Percentiles rank a stretch among this genome's conserved stretches.
Evolutionary conservation across 2,329 filamentous ascomycete genomes (phyloP).

Genomic region (Colletotrichum cereale): DNA sequence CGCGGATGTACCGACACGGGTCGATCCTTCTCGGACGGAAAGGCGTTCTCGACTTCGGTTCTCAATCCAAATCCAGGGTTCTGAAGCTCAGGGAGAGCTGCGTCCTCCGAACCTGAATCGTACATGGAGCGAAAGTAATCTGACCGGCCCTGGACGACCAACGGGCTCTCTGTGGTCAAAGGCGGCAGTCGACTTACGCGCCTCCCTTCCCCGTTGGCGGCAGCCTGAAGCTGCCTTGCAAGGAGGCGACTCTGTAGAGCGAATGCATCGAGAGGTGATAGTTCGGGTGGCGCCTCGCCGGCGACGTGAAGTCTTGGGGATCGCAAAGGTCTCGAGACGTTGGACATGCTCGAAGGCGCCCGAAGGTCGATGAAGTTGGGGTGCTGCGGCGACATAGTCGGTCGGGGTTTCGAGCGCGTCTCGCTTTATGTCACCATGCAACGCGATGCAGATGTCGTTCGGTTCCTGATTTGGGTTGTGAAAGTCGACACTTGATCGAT

Average conservation of each 20-base stretch:
- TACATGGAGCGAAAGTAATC: constrained; percentile 85
- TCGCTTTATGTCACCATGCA: constrained; percentile 30
- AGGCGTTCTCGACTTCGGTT: constrained; percentile 70
- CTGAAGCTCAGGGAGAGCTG: constrained; percentile 45
- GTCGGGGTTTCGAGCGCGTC: constrained; percentile 19
- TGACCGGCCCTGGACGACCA: constrained; percentile 79
- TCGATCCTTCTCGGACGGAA: constrained; percentile 59
- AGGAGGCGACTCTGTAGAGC: constrained; percentile 90
- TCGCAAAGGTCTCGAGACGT: constrained; percentile 66
- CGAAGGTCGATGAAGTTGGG: constrained; percentile 72
- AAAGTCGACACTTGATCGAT: constrained; percentile 20
- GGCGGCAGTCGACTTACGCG: constrained; percentile 89
- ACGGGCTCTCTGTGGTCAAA: constrained; percentile 83
- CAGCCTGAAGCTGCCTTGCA: constrained; percentile 87
- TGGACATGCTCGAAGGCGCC: constrained; percentile 61
- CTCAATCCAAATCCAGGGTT: constrained; percentile 60
- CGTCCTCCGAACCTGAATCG: constrained; percentile 65
- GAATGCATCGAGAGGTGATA: constrained; percentile 96
- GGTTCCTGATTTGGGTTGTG: constrained; percentile 1
- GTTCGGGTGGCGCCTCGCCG: constrained; percentile 85
- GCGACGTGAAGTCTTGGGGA: constrained; percentile 84
- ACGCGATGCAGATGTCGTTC: constrained; percentile 13
- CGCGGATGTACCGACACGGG: constrained; percentile 82
- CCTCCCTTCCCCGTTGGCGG: constrained; percentile 76
- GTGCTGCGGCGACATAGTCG: constrained; percentile 63